Conservation (phyloP, 768 basidiomycete species). For the Guyanaporus albipodus region DNA sequence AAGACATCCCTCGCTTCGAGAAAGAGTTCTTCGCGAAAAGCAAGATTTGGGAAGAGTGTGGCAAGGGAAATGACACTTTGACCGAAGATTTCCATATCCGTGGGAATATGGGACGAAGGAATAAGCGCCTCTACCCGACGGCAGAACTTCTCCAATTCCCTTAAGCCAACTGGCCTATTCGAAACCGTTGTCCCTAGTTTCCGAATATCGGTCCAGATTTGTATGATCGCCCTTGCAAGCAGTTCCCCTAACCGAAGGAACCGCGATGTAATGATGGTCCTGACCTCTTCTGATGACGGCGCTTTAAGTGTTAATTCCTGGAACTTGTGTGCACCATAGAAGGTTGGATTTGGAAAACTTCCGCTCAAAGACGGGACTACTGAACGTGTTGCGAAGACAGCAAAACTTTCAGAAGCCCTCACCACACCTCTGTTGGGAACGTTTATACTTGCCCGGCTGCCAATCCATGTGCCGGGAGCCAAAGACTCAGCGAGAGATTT, state of each 20-base stretch:
- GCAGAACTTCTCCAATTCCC: conserved; percentile 84
- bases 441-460: conserved; percentile 62
- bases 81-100: conserved; percentile 35
- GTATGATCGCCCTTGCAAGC: conserved; percentile 50
- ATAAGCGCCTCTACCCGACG: conserved; percentile 62
- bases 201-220: conserved; percentile 65
- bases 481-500: conserved; percentile 80
- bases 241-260: conserved; percentile 59
- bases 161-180: conserved; percentile 62
- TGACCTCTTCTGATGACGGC: conserved; percentile 65
- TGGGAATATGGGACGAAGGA: conserved; percentile 42
- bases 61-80: conserved; percentile 33
- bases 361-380: conserved; percentile 44
- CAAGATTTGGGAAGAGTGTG: conserved; percentile 61
- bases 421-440: conserved; percentile 74
- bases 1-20: conserved; percentile 89
- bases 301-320: conserved; percentile 60
- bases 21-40: conserved; percentile 83
- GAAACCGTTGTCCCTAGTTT: conserved; percentile 48
- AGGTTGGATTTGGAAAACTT: conserved; percentile 54
- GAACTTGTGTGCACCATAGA: conserved; percentile 86
- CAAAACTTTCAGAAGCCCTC: conserved; percentile 74
- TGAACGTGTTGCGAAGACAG: conserved; percentile 87
- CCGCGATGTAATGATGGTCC: conserved; percentile 59
- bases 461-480: conserved; percentile 67